These are phyloP conservation scores for Penicillium sp. DNA, from an alignment of 2,329 filamentous ascomycete species.

Conservation along the genomic window DNA sequence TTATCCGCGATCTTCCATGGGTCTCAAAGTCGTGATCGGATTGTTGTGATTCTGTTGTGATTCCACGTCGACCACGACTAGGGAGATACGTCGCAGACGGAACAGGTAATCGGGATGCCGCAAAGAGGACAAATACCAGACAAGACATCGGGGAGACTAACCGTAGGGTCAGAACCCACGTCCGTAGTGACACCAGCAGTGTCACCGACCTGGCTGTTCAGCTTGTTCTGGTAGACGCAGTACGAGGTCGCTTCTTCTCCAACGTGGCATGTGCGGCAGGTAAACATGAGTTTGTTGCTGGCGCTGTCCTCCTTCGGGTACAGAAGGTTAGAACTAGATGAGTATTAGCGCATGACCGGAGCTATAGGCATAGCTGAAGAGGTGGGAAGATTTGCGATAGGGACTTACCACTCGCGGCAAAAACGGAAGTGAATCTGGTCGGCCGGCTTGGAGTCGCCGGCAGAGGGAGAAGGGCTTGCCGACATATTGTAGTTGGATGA, in stretches of 20 bases:
- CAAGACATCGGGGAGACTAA: constrained; percentile 66
- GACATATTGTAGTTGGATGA: constrained; percentile 41
- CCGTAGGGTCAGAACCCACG: constrained; percentile 96
- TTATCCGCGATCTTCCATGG: too few relatives aligned
- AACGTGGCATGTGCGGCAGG: constrained; percentile 93
- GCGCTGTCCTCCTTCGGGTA: constrained; percentile 94
- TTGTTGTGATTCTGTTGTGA: background rate
- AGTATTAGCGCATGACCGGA: constrained; percentile 25
- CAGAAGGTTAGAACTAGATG: constrained; percentile 82
- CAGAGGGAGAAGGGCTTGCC: constrained; percentile 47
- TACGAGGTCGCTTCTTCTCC: constrained; percentile 83
- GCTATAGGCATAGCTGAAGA: background rate
- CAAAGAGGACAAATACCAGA: constrained; percentile 60
- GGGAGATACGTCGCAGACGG: constrained; percentile 49
- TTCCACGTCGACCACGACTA: background rate
- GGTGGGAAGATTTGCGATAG: background rate
- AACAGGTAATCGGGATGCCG: constrained; percentile 61
- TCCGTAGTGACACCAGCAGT: constrained; percentile 97
- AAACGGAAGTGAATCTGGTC: constrained; percentile 96
- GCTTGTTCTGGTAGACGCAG: constrained; percentile 93
- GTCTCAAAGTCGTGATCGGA: too few relatives aligned
- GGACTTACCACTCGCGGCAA: constrained; percentile 85
- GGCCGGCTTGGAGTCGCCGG: constrained; percentile 42
- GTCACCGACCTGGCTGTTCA: constrained; percentile 89
- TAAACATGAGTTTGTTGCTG: constrained; percentile 85